Base-by-base conservation (phyloP, 805 yeast genomes). In the Myxozyma neglecta region DNA sequence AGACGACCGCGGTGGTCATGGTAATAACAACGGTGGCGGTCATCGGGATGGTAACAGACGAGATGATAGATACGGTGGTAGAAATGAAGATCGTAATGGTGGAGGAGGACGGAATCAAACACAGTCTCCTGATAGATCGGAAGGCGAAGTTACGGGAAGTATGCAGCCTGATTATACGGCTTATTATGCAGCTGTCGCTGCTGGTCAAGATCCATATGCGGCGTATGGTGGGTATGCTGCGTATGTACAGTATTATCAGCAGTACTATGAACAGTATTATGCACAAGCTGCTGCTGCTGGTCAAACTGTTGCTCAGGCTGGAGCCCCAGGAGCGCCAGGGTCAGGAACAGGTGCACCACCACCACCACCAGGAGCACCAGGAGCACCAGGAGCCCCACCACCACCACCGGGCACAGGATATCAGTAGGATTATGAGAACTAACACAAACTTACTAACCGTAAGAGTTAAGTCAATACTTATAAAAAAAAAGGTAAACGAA, bases 211-310 rank as follows among this genome's bases (percentile, higher is more conserved):
- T 49, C 70, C 70, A 37, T 68, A 68, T 50, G 69, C 70, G 6
- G 69, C 68, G 29, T 68, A 68, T 42, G 70, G 70, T 36, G 70
- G 70, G 29, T 68, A 68, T 46, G 68, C 68, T 20, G 69, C 63
- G 10, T 68, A 68, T 57, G 67, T 66, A 37, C 66, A 55, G 51
- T 65, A 65, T 40, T 68, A 63, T 47, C 69, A 67, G 52, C 69
- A 66, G 52, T 65, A 65, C 48, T 63, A 65, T 45, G 67, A 60
- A 18, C 69, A 66, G 44, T 64, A 66, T 44, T 64, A 65, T 48
- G 60, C 63, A 7, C 65, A 59, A 45, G 52, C 48, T 18, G 53
- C 66, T 55, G 57, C 57, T 20, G 48, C 65, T 46, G 53, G 49
- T 1, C 36, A 14, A 16, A 8, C 32, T 29, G 48, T 24, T 24